Evolutionary conservation across 208 protist species (phyloP).

Genomic region (Trypanosoma conorhini): DNA sequence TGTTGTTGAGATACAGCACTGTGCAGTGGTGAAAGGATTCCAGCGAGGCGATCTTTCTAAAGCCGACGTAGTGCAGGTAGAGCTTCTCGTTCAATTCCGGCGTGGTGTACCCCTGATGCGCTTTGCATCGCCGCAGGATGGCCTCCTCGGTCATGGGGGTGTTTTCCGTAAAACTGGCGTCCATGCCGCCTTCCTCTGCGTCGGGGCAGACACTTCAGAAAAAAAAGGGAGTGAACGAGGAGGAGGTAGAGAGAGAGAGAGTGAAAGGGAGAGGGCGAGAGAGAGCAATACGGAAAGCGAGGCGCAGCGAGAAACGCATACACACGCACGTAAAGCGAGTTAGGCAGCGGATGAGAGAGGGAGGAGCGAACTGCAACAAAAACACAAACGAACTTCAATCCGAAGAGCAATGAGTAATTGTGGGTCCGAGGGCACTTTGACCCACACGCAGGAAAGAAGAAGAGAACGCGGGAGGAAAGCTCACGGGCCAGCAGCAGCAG

Average conservation of each 20-base stretch:
- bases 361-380: too few species aligned
- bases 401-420: too few species aligned
- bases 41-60: slow-evolving; percentile 68
- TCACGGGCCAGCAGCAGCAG: too few species aligned
- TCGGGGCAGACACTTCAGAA: background rate
- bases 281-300: too few species aligned
- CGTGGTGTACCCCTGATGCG: slow-evolving; percentile 74
- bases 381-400: too few species aligned
- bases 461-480: too few species aligned
- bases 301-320: background rate
- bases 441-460: too few species aligned
- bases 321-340: background rate
- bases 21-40: slow-evolving; percentile 74
- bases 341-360: too few species aligned
- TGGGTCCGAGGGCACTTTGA: too few species aligned
- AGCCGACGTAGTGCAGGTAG: slow-evolving; percentile 92
- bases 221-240: background rate
- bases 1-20: slow-evolving; percentile 92
- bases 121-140: slow-evolving; percentile 65
- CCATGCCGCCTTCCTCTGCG: background rate
- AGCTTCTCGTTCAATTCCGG: slow-evolving; percentile 94
- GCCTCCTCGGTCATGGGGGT: slow-evolving; percentile 55
- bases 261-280: too few species aligned
- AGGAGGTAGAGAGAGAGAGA: background rate
- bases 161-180: background rate